A percentile compares a stretch with the other conserved stretches of the same genome.
Conservation (phyloP, 768 basidiomycete genomes). For the Tricholoma sp. region DNA sequence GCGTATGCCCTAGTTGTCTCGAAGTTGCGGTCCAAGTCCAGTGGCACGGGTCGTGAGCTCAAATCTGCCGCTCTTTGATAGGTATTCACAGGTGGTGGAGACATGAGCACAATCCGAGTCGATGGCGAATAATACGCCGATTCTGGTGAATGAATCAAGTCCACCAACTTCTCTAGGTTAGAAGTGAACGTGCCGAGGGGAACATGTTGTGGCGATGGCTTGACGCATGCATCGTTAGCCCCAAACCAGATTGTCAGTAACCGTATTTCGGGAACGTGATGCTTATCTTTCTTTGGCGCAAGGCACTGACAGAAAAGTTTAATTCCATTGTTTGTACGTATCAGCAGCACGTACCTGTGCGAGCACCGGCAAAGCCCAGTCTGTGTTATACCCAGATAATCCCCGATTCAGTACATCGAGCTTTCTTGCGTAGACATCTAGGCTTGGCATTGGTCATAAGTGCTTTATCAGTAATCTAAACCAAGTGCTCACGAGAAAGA, state of each 20-base stretch:
- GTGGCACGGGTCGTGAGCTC: slow-evolving; percentile 43
- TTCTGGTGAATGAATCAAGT: slow-evolving; percentile 52
- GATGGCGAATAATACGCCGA: slow-evolving; percentile 64
- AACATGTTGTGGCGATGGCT: slow-evolving; percentile 68
- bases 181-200: slow-evolving; percentile 57
- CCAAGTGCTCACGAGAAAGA: slow-evolving; percentile 49
- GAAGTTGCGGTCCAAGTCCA: slow-evolving; percentile 54
- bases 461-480: neutral
- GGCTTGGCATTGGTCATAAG: neutral
- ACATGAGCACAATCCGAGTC: slow-evolving; percentile 76
- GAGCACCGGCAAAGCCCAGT: slow-evolving; percentile 79
- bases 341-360: slow-evolving; percentile 49
- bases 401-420: slow-evolving; percentile 88
- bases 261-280: slow-evolving; percentile 52
- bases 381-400: slow-evolving; percentile 78
- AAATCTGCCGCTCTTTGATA: slow-evolving; percentile 49
- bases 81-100: slow-evolving; percentile 79
- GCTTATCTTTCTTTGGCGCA: slow-evolving; percentile 43
- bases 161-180: slow-evolving; percentile 62
- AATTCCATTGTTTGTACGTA: neutral
- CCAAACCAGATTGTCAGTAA: slow-evolving; percentile 89
- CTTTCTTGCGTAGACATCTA: slow-evolving; percentile 75
- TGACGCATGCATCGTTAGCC: slow-evolving; percentile 77
- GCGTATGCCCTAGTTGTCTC: slow-evolving; percentile 65
- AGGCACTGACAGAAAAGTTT: slow-evolving; percentile 40